Base-by-base conservation (phyloP, 352 stramenopile species). In the Aphanomyces stellatus region DNA sequence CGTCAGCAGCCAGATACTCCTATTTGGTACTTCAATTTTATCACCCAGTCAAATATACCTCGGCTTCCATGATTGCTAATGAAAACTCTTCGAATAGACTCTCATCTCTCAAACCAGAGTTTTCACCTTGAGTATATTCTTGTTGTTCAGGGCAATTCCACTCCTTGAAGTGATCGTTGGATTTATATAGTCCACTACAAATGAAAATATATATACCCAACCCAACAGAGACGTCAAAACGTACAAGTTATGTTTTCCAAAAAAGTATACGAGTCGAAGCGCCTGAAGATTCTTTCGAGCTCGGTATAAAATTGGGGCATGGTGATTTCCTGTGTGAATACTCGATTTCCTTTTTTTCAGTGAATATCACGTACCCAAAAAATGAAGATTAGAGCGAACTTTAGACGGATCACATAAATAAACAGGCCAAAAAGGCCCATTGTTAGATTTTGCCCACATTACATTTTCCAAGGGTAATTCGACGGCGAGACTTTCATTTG, bases 31-130 rank as follows among this genome's bases (percentile, higher is more conserved):
- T 43, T 17, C 17, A 43, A 17, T 43, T 43, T 43, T 10, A 22
- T 5, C 42, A 10, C 25, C 19, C 13, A 51, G 6, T 51, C 8
- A 27, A n/a, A n/a, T 2, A 46, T 35, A 57, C 49, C 49, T 57
- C 49, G 13, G 49, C 49, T 37, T 57, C 49, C 8, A 57, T 57
- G 8, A 57, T 24, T 34, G 49, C 49, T 1, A 57, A 37, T 30
- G 49, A 57, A 57, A 57, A 57, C 13, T 57, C 49, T 57, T 57
- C 49, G 33, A 57, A 37, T 57, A 57, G n/a, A 34, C 33, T 13
- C 28, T 57, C 49, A 30, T 57, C 19, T 33, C 49, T 11, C 25
- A 57, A 34, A 30, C 2, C 25, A 57, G 49, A 57, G 49, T 57
- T 15, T 34, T 33, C 25, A 34, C 49, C 49, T 57, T 57, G 25